A percentile compares a stretch with the other conserved stretches of the same genome.
Evolutionary conservation across 1,284 basidiomycete species (phyloP).

Genomic region (Neotropicomus parvogracilis): DNA sequence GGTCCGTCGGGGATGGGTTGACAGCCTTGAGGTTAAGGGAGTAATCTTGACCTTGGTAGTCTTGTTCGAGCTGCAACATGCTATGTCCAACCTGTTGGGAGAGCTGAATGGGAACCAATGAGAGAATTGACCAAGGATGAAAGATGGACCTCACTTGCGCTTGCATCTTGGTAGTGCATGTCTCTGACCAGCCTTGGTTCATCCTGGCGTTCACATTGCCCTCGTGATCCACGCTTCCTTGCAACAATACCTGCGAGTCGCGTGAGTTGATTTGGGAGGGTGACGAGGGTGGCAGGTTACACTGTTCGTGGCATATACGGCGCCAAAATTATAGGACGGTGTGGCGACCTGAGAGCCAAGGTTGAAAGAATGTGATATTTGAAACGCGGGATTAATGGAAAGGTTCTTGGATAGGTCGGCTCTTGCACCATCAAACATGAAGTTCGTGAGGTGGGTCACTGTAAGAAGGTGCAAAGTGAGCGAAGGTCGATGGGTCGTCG

Average conservation of each 20-base stretch:
- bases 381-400: conserved; percentile 93
- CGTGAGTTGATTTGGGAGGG: conserved; percentile 15
- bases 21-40: conserved; percentile 86
- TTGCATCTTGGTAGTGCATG: conserved; percentile 84
- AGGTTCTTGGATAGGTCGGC: conserved; percentile 95
- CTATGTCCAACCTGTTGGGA: conserved; percentile 74
- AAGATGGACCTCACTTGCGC: conserved; percentile 63
- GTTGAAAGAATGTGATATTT: conserved; percentile 95
- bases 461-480: conserved; percentile 11
- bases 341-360: conserved; percentile 75
- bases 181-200: conserved; percentile 85
- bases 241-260: conserved; percentile 72
- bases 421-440: conserved; percentile 94
- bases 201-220: conserved; percentile 87
- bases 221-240: conserved; percentile 92
- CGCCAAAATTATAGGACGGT: conserved; percentile 91
- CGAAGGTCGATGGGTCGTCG: conserved; percentile 8
- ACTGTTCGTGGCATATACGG: conserved; percentile 85
- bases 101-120: conserved; percentile 40
- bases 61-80: conserved; percentile 93
- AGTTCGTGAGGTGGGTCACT: conserved; percentile 93
- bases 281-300: conserved; percentile 34
- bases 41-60: conserved; percentile 89
- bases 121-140: conserved; percentile 12
- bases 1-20: conserved; percentile 88